These are phyloP conservation scores for Austropuccinia psidii DNA, from an alignment of 1,284 basidiomycete species.

Conservation along the genomic window DNA sequence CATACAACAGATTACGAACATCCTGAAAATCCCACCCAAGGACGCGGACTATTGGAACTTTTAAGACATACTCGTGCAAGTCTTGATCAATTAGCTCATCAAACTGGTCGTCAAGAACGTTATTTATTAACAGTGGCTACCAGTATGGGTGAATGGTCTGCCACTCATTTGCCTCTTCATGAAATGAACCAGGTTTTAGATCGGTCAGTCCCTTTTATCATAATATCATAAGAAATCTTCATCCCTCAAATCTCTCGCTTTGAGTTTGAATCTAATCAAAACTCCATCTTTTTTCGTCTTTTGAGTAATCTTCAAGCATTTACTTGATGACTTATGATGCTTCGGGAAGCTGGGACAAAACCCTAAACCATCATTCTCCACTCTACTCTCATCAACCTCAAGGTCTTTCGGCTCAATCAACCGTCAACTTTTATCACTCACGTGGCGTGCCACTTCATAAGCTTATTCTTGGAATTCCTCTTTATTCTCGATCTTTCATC, in stretches of 20 bases:
- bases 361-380: slow-evolving; percentile 28
- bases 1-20: slow-evolving; percentile 26
- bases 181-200: slow-evolving; percentile 35
- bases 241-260: neutral
- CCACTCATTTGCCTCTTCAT: slow-evolving; percentile 27
- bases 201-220: neutral
- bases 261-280: neutral
- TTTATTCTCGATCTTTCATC: slow-evolving; percentile 35
- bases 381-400: neutral
- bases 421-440: slow-evolving; percentile 30
- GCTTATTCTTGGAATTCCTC: slow-evolving; percentile 28
- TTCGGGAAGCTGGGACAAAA: slow-evolving; percentile 33
- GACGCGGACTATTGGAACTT: slow-evolving; percentile 23
- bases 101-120: slow-evolving; percentile 19
- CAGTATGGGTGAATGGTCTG: slow-evolving; percentile 35
- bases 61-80: slow-evolving; percentile 5
- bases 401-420: slow-evolving; percentile 7
- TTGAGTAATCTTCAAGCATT: slow-evolving; percentile 8
- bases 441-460: slow-evolving; percentile 28
- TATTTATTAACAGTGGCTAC: slow-evolving; percentile 26
- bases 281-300: neutral
- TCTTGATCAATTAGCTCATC: slow-evolving; percentile 14
- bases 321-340: slow-evolving; percentile 36
- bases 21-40: slow-evolving; percentile 27
- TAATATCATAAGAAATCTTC: neutral